Base-by-base conservation (phyloP, 1,139 yeast genomes). In the Scheffersomyces cryptocercus region DNA sequence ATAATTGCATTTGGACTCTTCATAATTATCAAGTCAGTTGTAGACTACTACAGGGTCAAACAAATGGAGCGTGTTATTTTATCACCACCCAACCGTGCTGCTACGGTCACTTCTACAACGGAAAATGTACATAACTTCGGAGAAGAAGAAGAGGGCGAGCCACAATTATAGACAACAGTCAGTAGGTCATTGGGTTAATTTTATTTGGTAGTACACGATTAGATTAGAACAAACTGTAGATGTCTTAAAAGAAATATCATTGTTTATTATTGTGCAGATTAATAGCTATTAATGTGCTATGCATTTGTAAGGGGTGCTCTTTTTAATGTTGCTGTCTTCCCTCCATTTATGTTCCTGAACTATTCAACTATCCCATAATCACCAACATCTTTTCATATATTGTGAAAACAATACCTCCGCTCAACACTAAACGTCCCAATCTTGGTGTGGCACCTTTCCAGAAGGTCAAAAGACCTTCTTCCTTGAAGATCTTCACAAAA, bases 381-480 rank as follows among this genome's bases (percentile, higher is more conserved):
- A 77, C 80, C 66, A 91, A 73, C 73, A 91, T 86, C 68, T 89
- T 88, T 63, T 91, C 98, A 64, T 91, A 91, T 45, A 91, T 87
- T 29, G 97, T 91, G 67, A 91, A 91, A 12, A 91, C 97, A 53
- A 91, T 91, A 54, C 98, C 98, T 45, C 98, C 98, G 68, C 96
- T 86, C 59, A 93, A 76, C 36, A 91, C 83, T 60, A 93, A 77
- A 55, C 99, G 79, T 3, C 98, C 99, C 51, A 93, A 73, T 61
- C 99, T 77, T 40, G 99, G 99, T 1, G 98, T 91, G 35, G 98
- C 97, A 47, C 99, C 99, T 68, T 88, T 88, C 99, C 99, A 93
- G 70, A 90, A 89, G 4, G 97, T 87, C 58, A 81, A 70, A 51
- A 90, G 67, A n/a, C 99, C 98, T 68, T 93, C 99, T 44, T 91